Base-by-base conservation (phyloP, 1,139 yeast species). In the Hansenula anomala region DNA sequence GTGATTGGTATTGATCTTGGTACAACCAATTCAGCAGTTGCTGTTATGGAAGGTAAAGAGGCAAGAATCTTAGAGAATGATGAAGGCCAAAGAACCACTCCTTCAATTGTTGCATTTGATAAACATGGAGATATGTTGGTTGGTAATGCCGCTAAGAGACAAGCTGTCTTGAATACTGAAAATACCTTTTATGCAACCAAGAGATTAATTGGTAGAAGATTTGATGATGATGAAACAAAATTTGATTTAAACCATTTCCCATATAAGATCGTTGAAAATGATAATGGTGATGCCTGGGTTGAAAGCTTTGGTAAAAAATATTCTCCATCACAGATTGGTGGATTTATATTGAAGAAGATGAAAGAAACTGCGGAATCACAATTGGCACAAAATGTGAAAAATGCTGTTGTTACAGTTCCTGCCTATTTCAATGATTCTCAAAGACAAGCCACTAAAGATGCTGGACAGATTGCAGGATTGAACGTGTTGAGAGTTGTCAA, bases 1-100 rank as follows among this genome's bases (percentile, higher is more conserved):
- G 88, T 83, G 3, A 74, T 84, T 37, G 94, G 94, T 32, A 82
- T 84, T 43, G 94, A 84, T 56, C 60, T 84, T 35, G 94, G 94
- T 13, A 84, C 94, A 6, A 84, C 94, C 13, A 84, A 84, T 52
- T 82, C 90, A 13, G 92, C 92, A 1, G 92, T 82, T 9, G 92
- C 92, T 37, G 63, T 80, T 32, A 75, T 80, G 47, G 54, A 54
- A 38, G 56, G 56, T 32, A 60, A 66, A 28, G 61, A 59, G 28
- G 74, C 85, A 12, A 60, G 61, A 44, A 81, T 83, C 30, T 63
- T 84, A 30, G 92, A 83, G 53, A 80, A 82, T 56, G 74, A 70
- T 41, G 80, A 80, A 47, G 89, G 89, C 7, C 72, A 70, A 22
- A 62, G 88, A 42, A 83, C 90, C 0, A 81, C 87, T 0, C 90